Conservation (phyloP, 805 yeast genomes). For the Torulaspora gathmanii region DNA sequence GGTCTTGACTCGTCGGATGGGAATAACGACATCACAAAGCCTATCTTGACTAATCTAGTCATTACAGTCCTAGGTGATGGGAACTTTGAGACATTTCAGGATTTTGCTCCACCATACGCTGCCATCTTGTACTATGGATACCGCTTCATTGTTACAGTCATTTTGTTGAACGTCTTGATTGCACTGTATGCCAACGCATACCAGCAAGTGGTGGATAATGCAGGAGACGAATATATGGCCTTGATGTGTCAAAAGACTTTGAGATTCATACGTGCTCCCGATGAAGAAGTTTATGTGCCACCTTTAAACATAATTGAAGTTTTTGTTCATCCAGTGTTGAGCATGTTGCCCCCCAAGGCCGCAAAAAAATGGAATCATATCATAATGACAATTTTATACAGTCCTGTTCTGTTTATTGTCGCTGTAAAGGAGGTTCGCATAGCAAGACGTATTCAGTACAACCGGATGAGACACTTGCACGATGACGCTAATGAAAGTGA, state of each 20-base stretch:
- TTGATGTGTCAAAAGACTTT: slow-evolving; percentile 79
- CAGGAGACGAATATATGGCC: slow-evolving; percentile 80
- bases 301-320: slow-evolving; percentile 76
- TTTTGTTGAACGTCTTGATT: slow-evolving; percentile 74
- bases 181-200: slow-evolving; percentile 85
- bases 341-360: slow-evolving; percentile 34
- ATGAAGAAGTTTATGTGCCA: slow-evolving; percentile 76
- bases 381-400: slow-evolving; percentile 61
- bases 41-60: slow-evolving; percentile 58
- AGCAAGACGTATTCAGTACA: slow-evolving; percentile 68
- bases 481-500: slow-evolving; percentile 80
- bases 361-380: slow-evolving; percentile 44
- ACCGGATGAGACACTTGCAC: slow-evolving; percentile 54
- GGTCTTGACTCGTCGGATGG: slow-evolving; percentile 90
- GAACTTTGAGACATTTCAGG: slow-evolving; percentile 61
- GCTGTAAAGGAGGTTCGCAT: slow-evolving; percentile 59
- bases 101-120: slow-evolving; percentile 82
- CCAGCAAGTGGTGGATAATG: slow-evolving; percentile 72
- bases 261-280: slow-evolving; percentile 83
- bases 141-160: slow-evolving; percentile 68
- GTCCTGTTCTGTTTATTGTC: slow-evolving; percentile 59
- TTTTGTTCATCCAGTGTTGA: slow-evolving; percentile 43
- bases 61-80: slow-evolving; percentile 74
- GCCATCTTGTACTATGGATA: slow-evolving; percentile 71
- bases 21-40: slow-evolving; percentile 63